phyloP scores from a whole-genome alignment of 2,329 filamentous ascomycete genomes.

The Mariannaea sp. region DNA sequence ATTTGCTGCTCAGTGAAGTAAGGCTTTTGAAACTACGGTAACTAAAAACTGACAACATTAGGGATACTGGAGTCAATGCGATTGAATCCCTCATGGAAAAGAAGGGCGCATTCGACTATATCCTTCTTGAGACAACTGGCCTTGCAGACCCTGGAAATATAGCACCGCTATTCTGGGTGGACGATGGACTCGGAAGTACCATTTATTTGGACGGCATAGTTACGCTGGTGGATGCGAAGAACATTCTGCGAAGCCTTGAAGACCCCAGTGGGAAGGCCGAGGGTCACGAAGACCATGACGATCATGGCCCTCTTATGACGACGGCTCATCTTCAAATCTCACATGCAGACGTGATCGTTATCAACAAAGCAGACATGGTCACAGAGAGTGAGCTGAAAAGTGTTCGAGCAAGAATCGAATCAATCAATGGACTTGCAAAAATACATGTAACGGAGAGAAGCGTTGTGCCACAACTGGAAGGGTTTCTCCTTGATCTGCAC shows the following conservation, averaged over 20 bases:
- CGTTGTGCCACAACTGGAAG: conserved; percentile 80
- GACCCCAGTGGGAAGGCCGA: conserved; percentile 64
- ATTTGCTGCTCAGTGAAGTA: conserved; percentile 98
- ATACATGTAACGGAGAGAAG: conserved; percentile 82
- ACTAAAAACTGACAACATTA: conserved; percentile 44
- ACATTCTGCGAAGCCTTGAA: conserved; percentile 81
- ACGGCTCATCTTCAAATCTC: conserved; percentile 96
- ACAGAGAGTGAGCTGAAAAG: conserved; percentile 67
- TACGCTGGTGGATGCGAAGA: conserved; percentile 93
- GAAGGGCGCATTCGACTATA: conserved; percentile 94
- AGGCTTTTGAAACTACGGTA: conserved; percentile 12
- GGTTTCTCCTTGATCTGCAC: conserved; percentile 85
- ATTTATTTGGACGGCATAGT: conserved; percentile 98
- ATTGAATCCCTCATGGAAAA: conserved; percentile 96
- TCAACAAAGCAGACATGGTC: conserved; percentile 93
- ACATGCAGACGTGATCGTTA: conserved; percentile 90
- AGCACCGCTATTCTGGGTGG: conserved; percentile 95
- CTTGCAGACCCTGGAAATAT: conserved; percentile 95
- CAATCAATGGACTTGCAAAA: conserved; percentile 89
- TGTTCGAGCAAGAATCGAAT: conserved; percentile 72
- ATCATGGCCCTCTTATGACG: conserved; percentile 73
- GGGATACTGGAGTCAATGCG: conserved; percentile 89
- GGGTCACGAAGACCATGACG: conserved; percentile 56
- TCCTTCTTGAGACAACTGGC: conserved; percentile 93
- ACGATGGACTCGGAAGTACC: conserved; percentile 90